These are phyloP conservation scores for Henckelia pumila DNA, from an alignment of 257 asterid species.

Conservation along the genomic window DNA sequence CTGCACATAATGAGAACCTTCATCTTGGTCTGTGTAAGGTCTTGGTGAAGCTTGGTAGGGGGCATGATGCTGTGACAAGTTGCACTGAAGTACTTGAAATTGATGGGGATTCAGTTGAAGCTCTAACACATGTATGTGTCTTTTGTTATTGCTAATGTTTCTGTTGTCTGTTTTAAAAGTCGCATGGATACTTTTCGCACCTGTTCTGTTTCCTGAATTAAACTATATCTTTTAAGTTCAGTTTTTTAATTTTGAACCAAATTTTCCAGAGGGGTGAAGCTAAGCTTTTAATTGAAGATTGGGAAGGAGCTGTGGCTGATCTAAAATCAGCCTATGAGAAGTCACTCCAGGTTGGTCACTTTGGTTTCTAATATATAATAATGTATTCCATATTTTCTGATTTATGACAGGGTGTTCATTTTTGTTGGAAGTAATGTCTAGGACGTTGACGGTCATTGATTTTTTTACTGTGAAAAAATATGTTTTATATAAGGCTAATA, in stretches of 20 bases:
- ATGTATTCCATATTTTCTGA: background rate
- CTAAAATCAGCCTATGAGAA: slow-evolving; percentile 83
- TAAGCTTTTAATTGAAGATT: slow-evolving; percentile 79
- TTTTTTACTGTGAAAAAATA: background rate
- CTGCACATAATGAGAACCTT: slow-evolving; percentile 70
- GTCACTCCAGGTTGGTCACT: slow-evolving; percentile 75
- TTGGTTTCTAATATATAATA: background rate
- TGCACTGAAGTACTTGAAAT: too few relatives aligned
- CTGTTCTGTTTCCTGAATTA: background rate
- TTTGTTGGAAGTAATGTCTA: background rate
- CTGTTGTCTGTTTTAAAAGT: too few relatives aligned
- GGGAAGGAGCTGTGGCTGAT: slow-evolving; percentile 97
- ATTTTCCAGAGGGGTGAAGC: slow-evolving; percentile 85
- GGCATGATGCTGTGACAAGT: slow-evolving; percentile 74
- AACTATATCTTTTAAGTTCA: slow-evolving; percentile 11
- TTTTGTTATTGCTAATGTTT: too few relatives aligned
- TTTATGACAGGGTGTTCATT: background rate
- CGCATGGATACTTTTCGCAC: too few relatives aligned
- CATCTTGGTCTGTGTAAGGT: slow-evolving; percentile 89
- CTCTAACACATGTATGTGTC: too few relatives aligned
- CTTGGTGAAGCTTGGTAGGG: slow-evolving; percentile 87
- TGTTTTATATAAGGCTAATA: background rate
- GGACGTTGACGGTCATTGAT: background rate
- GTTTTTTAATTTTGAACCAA: slow-evolving; percentile 7
- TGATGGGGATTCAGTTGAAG: too few relatives aligned